Conservation (phyloP, 2,329 filamentous ascomycete genomes). For the Cordyceps militaris region DNA sequence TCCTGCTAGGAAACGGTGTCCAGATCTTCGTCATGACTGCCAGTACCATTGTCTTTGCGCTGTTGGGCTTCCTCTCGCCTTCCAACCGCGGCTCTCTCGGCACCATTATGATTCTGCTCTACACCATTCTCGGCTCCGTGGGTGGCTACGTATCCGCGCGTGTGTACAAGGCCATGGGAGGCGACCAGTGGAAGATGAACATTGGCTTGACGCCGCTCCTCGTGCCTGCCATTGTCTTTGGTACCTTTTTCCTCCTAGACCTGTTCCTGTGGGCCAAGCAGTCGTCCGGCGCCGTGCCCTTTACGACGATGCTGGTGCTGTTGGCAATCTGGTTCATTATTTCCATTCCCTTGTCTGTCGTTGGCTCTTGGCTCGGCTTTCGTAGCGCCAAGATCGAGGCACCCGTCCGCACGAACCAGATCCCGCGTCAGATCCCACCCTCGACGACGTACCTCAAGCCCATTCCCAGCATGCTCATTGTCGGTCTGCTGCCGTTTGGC, state of each 20-base stretch:
- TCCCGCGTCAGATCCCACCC: constrained; percentile 90
- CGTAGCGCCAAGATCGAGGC: constrained; percentile 63
- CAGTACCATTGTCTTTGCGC: constrained; percentile 85
- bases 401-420: constrained; percentile 93
- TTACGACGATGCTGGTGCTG: constrained; percentile 93
- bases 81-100: constrained; percentile 92
- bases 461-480: constrained; percentile 83
- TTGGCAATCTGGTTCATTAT: constrained; percentile 95
- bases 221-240: constrained; percentile 80
- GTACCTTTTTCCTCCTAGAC: constrained; percentile 86
- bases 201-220: constrained; percentile 81
- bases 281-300: constrained; percentile 89
- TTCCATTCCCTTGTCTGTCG: constrained; percentile 82
- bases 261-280: constrained; percentile 92
- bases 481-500: constrained; percentile 87
- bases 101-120: constrained; percentile 87
- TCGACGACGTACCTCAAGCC: constrained; percentile 75
- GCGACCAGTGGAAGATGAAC: constrained; percentile 90
- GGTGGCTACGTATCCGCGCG: constrained; percentile 85
- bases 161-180: constrained; percentile 90
- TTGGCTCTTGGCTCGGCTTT: constrained; percentile 91
- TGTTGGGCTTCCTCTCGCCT: constrained; percentile 90
- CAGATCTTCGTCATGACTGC: constrained; percentile 98
- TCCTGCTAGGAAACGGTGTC: constrained; percentile 86
- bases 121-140: constrained; percentile 86